Conservation (phyloP, 78 protist species). For the Emiliania huxleyi region DNA sequence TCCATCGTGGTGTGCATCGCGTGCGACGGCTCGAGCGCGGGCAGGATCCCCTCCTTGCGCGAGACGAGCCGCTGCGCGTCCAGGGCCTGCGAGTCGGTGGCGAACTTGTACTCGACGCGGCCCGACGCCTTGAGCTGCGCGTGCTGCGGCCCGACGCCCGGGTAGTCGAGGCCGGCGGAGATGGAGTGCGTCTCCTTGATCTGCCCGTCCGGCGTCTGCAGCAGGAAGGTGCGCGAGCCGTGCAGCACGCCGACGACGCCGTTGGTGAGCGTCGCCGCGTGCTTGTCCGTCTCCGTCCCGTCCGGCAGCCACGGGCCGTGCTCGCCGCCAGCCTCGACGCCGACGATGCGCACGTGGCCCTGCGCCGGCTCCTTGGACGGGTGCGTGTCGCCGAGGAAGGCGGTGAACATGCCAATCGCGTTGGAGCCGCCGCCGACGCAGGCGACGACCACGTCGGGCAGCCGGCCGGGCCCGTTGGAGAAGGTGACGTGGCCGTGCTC, state of each 20-base stretch:
- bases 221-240: slow-evolving; percentile 78
- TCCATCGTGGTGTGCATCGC: slow-evolving; percentile 72
- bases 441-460: slow-evolving; percentile 83
- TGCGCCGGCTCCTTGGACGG: background rate
- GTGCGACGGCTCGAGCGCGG: slow-evolving; percentile 87
- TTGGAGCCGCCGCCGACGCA: slow-evolving; percentile 94
- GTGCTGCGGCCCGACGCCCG: slow-evolving; percentile 89
- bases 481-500: background rate
- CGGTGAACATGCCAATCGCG: slow-evolving; percentile 77
- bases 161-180: slow-evolving; percentile 54
- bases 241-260: slow-evolving; percentile 71
- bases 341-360: slow-evolving; percentile 59
- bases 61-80: slow-evolving; percentile 50
- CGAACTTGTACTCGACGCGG: slow-evolving; percentile 61
- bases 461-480: slow-evolving; percentile 33
- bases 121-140: slow-evolving; percentile 70
- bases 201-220: slow-evolving; percentile 86
- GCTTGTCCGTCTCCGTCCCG: slow-evolving; percentile 49
- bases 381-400: slow-evolving; percentile 57
- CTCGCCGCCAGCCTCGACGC: slow-evolving; percentile 80
- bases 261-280: slow-evolving; percentile 57
- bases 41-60: slow-evolving; percentile 72
- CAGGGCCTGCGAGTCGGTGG: slow-evolving; percentile 57
- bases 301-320: slow-evolving; percentile 61
- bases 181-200: slow-evolving; percentile 76